Evolutionary conservation across 805 yeast genomes (phyloP).

Genomic region (Yarrowia sp.): DNA sequence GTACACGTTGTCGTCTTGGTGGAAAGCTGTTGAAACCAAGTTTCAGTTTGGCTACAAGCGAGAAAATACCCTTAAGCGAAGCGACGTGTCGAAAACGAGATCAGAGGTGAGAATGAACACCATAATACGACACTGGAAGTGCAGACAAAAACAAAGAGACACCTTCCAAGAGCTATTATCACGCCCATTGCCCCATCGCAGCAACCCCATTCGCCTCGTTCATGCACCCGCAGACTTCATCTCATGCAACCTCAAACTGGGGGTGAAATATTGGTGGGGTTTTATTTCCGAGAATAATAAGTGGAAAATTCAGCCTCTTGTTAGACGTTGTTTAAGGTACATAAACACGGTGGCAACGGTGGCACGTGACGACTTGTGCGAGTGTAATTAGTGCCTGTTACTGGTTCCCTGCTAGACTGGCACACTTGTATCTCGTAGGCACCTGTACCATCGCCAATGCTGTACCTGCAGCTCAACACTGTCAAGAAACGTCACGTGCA

Average conservation of each 20-base stretch:
- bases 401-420: no score
- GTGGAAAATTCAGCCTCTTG: not conserved
- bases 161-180: not conserved
- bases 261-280: not conserved
- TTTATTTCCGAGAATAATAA: constrained; percentile 15
- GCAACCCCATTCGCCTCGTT: not conserved
- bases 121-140: no score
- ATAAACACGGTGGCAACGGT: constrained; percentile 1
- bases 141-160: not conserved
- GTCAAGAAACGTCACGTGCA: constrained; percentile 21
- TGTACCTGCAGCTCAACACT: constrained; percentile 10
- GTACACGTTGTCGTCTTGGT: not conserved
- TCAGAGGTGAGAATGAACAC: no score
- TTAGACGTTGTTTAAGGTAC: no score
- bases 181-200: constrained; percentile 2
- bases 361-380: not conserved
- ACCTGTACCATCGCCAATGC: not conserved
- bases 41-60: constrained; percentile 13
- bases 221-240: not conserved
- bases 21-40: not conserved
- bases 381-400: no score
- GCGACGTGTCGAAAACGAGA: not conserved
- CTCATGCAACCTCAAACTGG: not conserved
- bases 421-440: no score
- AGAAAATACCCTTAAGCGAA: constrained; percentile 7